Conservation (phyloP, 208 protist genomes). For the Leishmania turanica region DNA sequence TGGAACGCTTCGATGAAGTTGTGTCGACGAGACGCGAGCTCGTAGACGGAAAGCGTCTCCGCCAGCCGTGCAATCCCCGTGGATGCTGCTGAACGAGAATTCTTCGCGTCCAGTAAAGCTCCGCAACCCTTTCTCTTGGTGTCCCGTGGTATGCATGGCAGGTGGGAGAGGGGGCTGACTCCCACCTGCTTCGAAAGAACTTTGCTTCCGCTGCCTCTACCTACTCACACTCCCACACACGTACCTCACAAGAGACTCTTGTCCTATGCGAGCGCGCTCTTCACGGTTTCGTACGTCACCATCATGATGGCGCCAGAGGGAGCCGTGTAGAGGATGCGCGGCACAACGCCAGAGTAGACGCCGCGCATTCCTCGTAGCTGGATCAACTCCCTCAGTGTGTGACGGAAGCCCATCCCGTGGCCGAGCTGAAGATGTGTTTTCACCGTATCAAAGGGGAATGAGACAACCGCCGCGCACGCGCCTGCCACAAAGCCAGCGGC, state of each 20-base stretch:
- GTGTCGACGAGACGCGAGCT: not conserved
- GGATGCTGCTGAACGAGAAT: not conserved
- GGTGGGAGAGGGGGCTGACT: not conserved
- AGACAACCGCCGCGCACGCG: slow-evolving; percentile 79
- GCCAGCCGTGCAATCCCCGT: not conserved
- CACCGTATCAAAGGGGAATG: slow-evolving; percentile 92
- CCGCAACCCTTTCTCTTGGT: too few relatives aligned
- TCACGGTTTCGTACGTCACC: slow-evolving; percentile 93
- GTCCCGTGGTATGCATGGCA: not conserved
- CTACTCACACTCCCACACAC: not conserved
- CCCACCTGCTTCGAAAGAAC: too few relatives aligned
- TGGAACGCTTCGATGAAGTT: not conserved
- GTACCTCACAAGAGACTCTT: not conserved
- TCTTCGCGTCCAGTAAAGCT: not conserved
- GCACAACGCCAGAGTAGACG: slow-evolving; percentile 76
- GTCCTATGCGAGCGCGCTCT: slow-evolving; percentile 36
- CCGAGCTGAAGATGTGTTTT: slow-evolving; percentile 93
- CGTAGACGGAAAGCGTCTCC: not conserved
- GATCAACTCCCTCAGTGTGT: slow-evolving; percentile 38
- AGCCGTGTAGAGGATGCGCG: slow-evolving; percentile 88
- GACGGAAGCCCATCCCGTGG: slow-evolving; percentile 25
- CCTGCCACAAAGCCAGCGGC: slow-evolving; percentile 85
- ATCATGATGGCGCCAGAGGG: slow-evolving; percentile 93
- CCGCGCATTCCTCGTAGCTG: slow-evolving; percentile 43
- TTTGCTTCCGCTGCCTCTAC: too few relatives aligned